A percentile compares a stretch with the other conserved stretches of the same genome.
These are phyloP conservation scores for Inonotus hispidus DNA, from an alignment of 1,284 basidiomycete species.

Conservation along the genomic window DNA sequence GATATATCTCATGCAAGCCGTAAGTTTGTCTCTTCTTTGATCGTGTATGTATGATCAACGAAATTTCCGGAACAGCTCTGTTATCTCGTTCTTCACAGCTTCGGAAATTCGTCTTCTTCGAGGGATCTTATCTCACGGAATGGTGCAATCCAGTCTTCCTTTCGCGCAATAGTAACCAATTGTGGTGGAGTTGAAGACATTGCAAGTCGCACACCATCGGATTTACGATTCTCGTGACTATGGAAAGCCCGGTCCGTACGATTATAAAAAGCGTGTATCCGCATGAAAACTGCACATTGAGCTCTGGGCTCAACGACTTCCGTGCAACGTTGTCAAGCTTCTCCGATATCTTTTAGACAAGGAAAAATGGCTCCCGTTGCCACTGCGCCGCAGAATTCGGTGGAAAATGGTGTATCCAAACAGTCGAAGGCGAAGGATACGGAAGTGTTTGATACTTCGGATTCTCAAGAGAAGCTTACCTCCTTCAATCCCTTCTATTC, in stretches of 20 bases:
- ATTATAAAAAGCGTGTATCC: neutral
- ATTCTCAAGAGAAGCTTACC: slow-evolving; percentile 16
- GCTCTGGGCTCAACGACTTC: neutral
- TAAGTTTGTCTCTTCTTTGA: no score
- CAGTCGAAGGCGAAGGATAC: slow-evolving; percentile 6
- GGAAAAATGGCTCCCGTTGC: slow-evolving; percentile 18
- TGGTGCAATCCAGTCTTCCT: slow-evolving; percentile 14
- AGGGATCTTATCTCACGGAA: slow-evolving; percentile 3
- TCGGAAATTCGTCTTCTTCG: neutral
- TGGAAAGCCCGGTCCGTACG: neutral
- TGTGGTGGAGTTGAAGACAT: neutral
- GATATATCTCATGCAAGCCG: no score
- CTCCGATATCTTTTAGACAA: neutral
- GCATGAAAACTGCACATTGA: neutral
- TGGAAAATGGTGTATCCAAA: neutral
- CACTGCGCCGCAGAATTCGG: slow-evolving; percentile 4
- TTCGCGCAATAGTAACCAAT: slow-evolving; percentile 12
- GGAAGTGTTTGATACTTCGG: slow-evolving; percentile 9
- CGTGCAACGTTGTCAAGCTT: neutral
- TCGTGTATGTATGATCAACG: no score
- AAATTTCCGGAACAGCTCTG: neutral
- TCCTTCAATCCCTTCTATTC: slow-evolving; percentile 65
- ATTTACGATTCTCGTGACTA: slow-evolving; percentile 4
- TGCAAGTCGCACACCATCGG: neutral
- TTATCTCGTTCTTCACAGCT: neutral